Evolutionary conservation across 495 filamentous ascomycete species (phyloP).

Genomic region (Talaromyces liani): DNA sequence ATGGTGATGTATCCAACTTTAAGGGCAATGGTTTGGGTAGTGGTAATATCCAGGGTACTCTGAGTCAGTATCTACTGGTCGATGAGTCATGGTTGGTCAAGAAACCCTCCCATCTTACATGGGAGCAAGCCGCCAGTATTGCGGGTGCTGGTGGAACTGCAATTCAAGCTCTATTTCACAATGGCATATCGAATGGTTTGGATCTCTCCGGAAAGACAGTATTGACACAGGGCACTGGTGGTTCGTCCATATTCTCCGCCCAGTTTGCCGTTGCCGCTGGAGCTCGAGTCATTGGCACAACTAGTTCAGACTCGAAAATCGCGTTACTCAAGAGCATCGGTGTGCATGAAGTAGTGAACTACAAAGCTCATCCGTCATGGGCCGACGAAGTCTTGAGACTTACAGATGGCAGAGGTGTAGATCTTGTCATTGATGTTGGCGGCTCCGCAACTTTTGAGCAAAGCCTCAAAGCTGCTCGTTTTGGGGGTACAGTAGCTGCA

Average conservation of each 20-base stretch:
- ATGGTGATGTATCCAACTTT: not conserved
- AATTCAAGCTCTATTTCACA: conserved; percentile 60
- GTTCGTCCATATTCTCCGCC: conserved; percentile 60
- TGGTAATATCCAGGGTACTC: conserved; percentile 47
- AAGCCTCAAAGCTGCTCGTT: conserved; percentile 48
- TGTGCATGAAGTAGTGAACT: conserved; percentile 50
- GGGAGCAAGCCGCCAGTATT: conserved; percentile 53
- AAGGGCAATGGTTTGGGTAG: not conserved
- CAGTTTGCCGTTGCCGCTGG: conserved; percentile 69
- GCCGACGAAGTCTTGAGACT: conserved; percentile 54
- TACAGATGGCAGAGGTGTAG: conserved; percentile 49
- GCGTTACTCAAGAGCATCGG: conserved; percentile 45
- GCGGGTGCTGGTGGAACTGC: conserved; percentile 59
- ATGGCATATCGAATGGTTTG: conserved; percentile 30
- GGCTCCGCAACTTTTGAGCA: conserved; percentile 48
- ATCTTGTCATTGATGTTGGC: conserved; percentile 58
- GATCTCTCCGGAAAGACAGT: conserved; percentile 42
- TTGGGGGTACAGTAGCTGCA: conserved; percentile 51
- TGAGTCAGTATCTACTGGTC: conserved; percentile 60
- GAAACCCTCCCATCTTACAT: conserved; percentile 47
- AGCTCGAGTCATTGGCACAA: conserved; percentile 65
- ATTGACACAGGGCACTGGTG: conserved; percentile 65
- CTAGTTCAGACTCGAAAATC: conserved; percentile 55
- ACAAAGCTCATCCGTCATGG: conserved; percentile 52
- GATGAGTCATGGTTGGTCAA: conserved; percentile 52